Base-by-base conservation (phyloP, 805 yeast species). In the Hyphopichia homilentoma region DNA sequence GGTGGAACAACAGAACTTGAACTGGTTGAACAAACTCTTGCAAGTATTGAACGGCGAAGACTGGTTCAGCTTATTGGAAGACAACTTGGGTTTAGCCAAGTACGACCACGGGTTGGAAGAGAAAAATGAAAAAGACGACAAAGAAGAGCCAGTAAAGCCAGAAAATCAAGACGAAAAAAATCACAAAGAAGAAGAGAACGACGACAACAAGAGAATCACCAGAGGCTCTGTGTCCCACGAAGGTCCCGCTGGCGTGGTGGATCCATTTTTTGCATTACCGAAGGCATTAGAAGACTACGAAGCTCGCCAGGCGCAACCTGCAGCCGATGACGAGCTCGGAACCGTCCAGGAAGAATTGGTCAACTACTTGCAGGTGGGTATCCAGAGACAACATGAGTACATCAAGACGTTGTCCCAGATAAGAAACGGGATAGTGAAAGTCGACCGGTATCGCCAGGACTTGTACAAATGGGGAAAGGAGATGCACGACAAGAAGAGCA, bases 31-130 rank as follows among this genome's bases (percentile, higher is more conserved):
- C 27, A 77, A 77, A 47, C 66, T 90, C 27, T 70, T 93, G 58
- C 84, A 81, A 40, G 79, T 84, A 1, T 77, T 90, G 44, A 66
- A 90, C 30, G 96, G 97, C 4, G 97, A 90, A 51, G 90, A 86
- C 52, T 84, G 94, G 42, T 68, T 68, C 27, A 78, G 77, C 34
- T 58, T 82, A 24, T 63, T 77, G 14, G 85, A 84, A 21, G 77
- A 74, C 15, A 75, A 77, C 29, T 55, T 89, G 57, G 74, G 77
- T 16, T 64, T 88, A 21, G 82, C 87, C 2, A 68, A 60, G 17
- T 84, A 84, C 48, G 84, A 85, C 47, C 88, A 82, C 47, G 76
- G 79, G 20, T 55, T 81, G 27, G 56, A 43, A 12, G 52, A 42
- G 33, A 31, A 30, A 34, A 47, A 25, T 44, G 43, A 30, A 9